These are phyloP conservation scores for Gyromitra esculenta DNA, from an alignment of 2,329 filamentous ascomycete species.

Conservation along the genomic window DNA sequence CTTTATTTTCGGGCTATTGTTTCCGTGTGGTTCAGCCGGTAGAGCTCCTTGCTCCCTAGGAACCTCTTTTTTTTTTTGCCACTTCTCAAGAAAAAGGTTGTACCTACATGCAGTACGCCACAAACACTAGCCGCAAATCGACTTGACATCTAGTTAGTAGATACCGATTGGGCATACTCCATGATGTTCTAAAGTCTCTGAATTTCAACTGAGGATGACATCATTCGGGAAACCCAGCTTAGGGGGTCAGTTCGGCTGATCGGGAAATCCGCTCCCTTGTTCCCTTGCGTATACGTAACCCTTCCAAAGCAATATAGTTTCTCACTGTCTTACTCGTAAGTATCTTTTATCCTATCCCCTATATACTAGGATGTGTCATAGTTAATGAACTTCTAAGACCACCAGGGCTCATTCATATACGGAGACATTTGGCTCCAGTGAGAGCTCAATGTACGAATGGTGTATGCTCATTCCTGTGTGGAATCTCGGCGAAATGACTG, in stretches of 20 bases:
- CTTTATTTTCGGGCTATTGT: conserved; percentile 2
- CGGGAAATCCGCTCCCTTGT: not conserved
- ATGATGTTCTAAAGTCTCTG: conserved; percentile 1
- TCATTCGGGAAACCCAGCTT: not conserved
- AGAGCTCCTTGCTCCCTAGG: not conserved
- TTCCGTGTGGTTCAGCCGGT: conserved; percentile 5
- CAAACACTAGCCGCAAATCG: not conserved
- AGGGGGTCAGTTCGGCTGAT: not conserved
- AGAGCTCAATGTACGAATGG: not conserved
- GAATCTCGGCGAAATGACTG: conserved; percentile 15
- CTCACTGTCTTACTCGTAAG: not conserved
- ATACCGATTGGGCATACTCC: not conserved
- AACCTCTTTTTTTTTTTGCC: not conserved
- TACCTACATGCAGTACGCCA: not conserved
- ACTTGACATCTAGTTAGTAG: not conserved
- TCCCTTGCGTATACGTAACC: conserved; percentile 1
- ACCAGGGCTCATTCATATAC: not conserved
- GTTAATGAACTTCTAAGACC: not conserved
- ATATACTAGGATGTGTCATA: conserved; percentile 7
- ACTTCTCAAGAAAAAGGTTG: not conserved
- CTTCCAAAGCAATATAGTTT: not conserved
- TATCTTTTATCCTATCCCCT: conserved; percentile 30
- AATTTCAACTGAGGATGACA: not conserved
- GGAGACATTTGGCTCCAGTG: not conserved
- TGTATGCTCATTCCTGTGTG: not conserved